Evolutionary conservation across 2,329 filamentous ascomycete species (phyloP), one percentile per base, ranked within the genome.

Genomic region (Sclerotinia minor): DNA sequence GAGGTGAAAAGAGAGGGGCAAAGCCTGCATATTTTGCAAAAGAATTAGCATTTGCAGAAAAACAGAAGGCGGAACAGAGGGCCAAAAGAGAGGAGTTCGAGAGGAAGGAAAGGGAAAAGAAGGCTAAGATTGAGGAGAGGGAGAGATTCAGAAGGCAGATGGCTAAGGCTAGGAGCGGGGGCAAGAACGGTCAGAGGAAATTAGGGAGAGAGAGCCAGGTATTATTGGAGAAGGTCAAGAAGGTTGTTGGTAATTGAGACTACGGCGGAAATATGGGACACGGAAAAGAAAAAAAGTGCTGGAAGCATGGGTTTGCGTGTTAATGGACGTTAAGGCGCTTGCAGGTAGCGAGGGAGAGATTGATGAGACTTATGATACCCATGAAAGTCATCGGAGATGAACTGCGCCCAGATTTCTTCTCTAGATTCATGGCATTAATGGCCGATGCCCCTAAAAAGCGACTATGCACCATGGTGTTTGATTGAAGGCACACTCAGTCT

Each of bases 121-220:
- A 85, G 60, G 82, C 85, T 71, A 82, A 87, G 68, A 84, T 88
- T 72, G 84, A 84, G 72, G 87, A 90, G 71, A 82, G 88, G 47
- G 86, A 85, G 74, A 54, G 70, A 26, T 75, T 76, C 53, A 68
- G 76, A 47, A 73, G 70, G 67, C 83, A 83, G 1, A 91, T 91
- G 76, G 76, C 73, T 11, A 77, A 77, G 68, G 77, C 77, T 41
- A 74, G 76, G 74, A 81, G 80, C 50, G 86, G 87, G 8, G 89
- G 87, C 57, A 83, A 83, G 73, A 85, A 87, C 77, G 89, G 89
- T 13, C 87, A 89, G 78, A 81, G 87, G 75, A 90, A 89, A 77
- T 77, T 92, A 66, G 89, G 89, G 2, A 83, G 87, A 68, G 89
- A 91, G 78, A 90, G 89, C 74, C 84, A 83, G 67, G 86, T 89